Conservation (phyloP, 1,284 basidiomycete species). For the Vanrija sp. region DNA sequence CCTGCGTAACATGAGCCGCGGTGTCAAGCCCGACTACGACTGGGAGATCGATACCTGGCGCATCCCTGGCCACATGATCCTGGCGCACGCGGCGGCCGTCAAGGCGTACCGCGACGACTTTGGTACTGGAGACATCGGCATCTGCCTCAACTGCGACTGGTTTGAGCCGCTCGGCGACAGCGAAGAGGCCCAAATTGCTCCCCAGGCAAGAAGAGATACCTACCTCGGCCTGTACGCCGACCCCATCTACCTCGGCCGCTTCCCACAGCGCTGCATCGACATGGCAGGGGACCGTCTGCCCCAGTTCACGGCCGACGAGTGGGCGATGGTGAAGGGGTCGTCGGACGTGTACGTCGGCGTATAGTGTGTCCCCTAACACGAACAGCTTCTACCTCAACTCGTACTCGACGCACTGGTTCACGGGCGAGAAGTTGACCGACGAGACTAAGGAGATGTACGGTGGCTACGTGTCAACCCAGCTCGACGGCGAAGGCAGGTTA, state of each 20-base stretch:
- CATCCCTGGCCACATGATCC: conserved; percentile 56
- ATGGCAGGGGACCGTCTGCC: conserved; percentile 65
- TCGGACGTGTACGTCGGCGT: conserved; percentile 12
- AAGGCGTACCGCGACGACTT: conserved; percentile 26
- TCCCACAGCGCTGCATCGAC: conserved; percentile 61
- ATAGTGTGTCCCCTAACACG: conserved; percentile 15
- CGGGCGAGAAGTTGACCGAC: conserved; percentile 13
- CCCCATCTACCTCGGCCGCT: conserved; percentile 43
- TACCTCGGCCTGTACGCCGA: conserved; percentile 23
- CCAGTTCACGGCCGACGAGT: conserved; percentile 12
- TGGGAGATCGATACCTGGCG: conserved; percentile 8
- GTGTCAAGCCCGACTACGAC: neutral
- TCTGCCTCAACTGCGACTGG: conserved; percentile 29
- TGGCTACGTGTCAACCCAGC: conserved; percentile 12
- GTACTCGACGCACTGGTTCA: conserved; percentile 19
- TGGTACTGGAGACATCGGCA: conserved; percentile 22
- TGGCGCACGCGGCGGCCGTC: conserved; percentile 26
- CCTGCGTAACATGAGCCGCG: conserved; percentile 10
- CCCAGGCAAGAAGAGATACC: conserved; percentile 8
- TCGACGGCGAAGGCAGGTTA: conserved; percentile 20
- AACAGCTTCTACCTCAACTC: conserved; percentile 9
- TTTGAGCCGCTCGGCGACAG: conserved; percentile 23
- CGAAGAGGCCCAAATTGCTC: conserved; percentile 15
- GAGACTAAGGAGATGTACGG: conserved; percentile 11
- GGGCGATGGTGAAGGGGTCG: conserved; percentile 11